Evolutionary conservation across 2,329 filamentous ascomycete genomes (phyloP), one percentile per base, ranked within the genome.

Genomic region (Talaromyces piceae): DNA sequence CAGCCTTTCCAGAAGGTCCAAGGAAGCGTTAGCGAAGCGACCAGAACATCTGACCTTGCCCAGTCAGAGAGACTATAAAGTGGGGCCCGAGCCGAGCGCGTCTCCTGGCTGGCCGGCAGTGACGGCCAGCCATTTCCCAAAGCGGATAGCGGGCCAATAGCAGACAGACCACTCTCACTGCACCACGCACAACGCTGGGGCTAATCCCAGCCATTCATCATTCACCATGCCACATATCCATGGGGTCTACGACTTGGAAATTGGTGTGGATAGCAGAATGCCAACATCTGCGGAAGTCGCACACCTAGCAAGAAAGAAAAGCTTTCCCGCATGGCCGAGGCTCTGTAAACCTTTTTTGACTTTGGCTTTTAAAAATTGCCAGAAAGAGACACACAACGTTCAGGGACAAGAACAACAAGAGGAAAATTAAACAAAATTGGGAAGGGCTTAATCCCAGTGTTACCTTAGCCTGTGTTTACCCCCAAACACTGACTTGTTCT

Each of bases 1-100:
- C 22, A 16, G 31, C 25, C 37, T 44, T 49, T 49, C 47, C 47
- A 49, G 47, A 49, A 49, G 47, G 23, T 8, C 33, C 47, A 49
- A 23, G 16, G 47, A 49, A 49, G 47, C 28, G 25, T 23, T 33
- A 49, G 33, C 47, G 47, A 49, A 49, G 31, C 47, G 47, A 49
- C 47, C 22, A 49, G 47, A 49, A 49, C 27, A 43, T 43, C 22
- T n/a, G 20, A 8, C 22, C 11, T 22, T 1, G 11, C 6, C 20
- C 20, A 43, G 25, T 43, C 20, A 43, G 20, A 6, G n/a, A 5
- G n/a, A 9, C 2, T 9, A n/a, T n/a, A 2, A 2, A 7, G 39
- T 25, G 20, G 23, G 22, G 39, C 20, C 23, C 4, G 1, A 3
- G 5, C 5, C 33, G 16, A 37, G 4, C 6, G 4, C 20, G 22